Base-by-base conservation (phyloP, 1,284 basidiomycete genomes). In the Phellinidium pouzarii region DNA sequence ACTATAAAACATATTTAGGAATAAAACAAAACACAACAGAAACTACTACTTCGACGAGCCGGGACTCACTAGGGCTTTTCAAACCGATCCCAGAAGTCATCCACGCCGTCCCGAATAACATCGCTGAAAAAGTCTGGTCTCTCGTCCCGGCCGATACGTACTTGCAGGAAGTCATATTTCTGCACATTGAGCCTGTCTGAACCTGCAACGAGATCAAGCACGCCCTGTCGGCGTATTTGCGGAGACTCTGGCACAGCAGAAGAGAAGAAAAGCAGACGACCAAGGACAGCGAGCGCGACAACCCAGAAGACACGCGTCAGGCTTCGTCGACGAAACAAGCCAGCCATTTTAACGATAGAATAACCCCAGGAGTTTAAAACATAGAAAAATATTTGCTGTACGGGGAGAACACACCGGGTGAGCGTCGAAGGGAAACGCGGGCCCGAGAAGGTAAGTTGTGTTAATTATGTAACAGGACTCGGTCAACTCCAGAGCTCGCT, bases 1-100 rank as follows among this genome's bases (percentile, higher is more conserved):
- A 64, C 87, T 91, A 50, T 7, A 43, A 29, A 17, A 45, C 14
- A 19, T 40, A 9, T 49, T n/a, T n/a, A n/a, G n/a, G n/a, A 22
- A 43, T 55, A 20, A 36, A 12, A 20, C 19, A 27, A n/a, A 12
- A 7, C 42, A 44, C n/a, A 49, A 8, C 11, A n/a, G 46, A 44
- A 63, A 14, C 36, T 37, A 49, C 19, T 22, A 27, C 34, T 19
- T 14, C n/a, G n/a, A n/a, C n/a, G n/a, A n/a, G n/a, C n/a, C 25
- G 5, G 50, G 6, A 73, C 84, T 66, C 62, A 90, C 87, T 89
- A 93, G 11, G 94, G 94, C 59, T 87, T 76, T 64, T 95, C 91
- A 66, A 89, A 95, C 22, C 90, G 74, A 14, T 86, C 81, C 94
- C 94, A 97, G 64, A 87, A 96, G 68, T 96, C 91, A 50, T 75